A percentile compares a stretch with the other conserved stretches of the same genome.
Conservation (phyloP, 169 alveolate species). For the Theileria sp. region DNA sequence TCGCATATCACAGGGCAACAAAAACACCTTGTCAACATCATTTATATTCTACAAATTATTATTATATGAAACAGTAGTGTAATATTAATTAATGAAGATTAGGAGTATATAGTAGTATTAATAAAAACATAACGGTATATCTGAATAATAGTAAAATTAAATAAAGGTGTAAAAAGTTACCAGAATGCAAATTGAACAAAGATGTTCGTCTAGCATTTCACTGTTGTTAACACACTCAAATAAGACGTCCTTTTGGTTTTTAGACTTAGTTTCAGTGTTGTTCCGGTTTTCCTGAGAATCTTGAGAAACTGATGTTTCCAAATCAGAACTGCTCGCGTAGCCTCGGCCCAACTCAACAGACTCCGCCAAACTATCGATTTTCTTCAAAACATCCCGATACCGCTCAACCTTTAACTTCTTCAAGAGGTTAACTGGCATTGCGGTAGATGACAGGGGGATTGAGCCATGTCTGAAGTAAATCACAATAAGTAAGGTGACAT, state of each 20-base stretch:
- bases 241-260: background rate
- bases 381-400: conserved; percentile 49
- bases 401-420: conserved; percentile 55
- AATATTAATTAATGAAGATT: no score
- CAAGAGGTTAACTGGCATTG: conserved; percentile 45
- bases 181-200: conserved; percentile 44
- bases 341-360: background rate
- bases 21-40: conserved; percentile 62
- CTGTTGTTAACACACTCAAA: background rate
- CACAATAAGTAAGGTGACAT: conserved; percentile 17
- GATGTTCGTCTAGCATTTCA: conserved; percentile 7
- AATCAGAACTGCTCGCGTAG: background rate
- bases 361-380: background rate
- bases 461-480: conserved; percentile 30
- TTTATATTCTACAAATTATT: conserved; percentile 53
- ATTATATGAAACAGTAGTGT: no score
- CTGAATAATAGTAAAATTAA: background rate
- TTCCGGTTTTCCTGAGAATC: background rate
- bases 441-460: conserved; percentile 27
- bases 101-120: no score
- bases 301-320: background rate
- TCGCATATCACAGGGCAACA: conserved; percentile 77
- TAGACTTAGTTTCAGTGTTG: background rate
- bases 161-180: background rate
- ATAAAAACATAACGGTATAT: no score